Evolutionary conservation across 805 yeast genomes (phyloP).

Genomic region (Kodamaea neixiangensis): DNA sequence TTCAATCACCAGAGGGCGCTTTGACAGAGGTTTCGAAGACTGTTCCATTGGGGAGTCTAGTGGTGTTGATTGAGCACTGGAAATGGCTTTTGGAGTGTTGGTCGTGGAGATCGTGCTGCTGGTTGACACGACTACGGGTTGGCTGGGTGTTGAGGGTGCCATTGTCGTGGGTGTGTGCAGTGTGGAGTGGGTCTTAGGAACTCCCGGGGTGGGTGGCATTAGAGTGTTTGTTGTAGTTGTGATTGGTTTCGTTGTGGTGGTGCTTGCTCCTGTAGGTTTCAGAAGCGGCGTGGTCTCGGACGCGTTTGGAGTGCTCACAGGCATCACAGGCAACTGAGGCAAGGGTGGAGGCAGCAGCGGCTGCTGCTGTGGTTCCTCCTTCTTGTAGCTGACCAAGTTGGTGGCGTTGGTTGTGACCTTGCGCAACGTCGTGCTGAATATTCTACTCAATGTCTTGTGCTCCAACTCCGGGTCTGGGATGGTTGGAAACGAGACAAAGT

Average conservation of each 20-base stretch:
- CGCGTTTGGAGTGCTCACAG: neutral
- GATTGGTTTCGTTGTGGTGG: neutral
- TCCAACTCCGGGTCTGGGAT: conserved; percentile 44
- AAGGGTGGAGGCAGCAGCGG: neutral
- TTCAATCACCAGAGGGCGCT: conserved; percentile 5
- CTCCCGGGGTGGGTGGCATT: neutral
- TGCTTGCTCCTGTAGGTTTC: neutral
- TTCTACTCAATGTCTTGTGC: conserved; percentile 33
- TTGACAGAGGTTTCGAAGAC: neutral
- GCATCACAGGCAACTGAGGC: neutral
- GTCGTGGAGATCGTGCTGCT: neutral
- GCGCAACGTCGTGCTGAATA: conserved; percentile 39
- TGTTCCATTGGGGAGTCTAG: neutral
- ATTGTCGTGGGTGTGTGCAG: neutral
- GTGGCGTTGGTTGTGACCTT: conserved; percentile 45
- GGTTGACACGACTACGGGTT: neutral
- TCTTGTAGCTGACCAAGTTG: conserved; percentile 10
- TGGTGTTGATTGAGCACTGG: neutral
- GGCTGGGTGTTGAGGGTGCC: neutral
- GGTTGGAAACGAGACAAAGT: conserved; percentile 45
- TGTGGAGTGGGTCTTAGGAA: neutral
- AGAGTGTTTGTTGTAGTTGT: neutral
- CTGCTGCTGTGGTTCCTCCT: neutral
- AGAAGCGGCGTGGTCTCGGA: neutral
- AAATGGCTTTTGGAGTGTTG: neutral